phyloP scores from a whole-genome alignment of 2,329 filamentous ascomycete species.

The Rutstroemia sp. region DNA sequence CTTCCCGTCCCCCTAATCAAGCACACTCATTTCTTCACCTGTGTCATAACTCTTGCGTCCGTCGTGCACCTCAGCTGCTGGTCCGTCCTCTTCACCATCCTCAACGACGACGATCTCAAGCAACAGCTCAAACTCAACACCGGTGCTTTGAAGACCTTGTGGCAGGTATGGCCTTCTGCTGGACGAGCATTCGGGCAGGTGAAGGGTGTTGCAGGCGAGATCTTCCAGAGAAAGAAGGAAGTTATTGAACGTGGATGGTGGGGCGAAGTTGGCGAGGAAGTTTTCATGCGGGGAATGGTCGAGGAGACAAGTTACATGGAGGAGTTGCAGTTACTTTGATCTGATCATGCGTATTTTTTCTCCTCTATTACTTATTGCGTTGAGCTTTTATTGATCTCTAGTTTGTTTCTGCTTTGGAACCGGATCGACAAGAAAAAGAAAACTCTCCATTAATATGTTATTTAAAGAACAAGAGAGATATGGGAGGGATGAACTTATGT shows the following conservation, averaged over 20 bases:
- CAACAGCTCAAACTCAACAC: slow-evolving; percentile 72
- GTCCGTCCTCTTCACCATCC: slow-evolving; percentile 34
- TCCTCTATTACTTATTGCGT: neutral
- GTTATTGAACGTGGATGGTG: slow-evolving; percentile 25
- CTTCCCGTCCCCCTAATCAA: slow-evolving; percentile 64
- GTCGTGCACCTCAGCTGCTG: slow-evolving; percentile 79
- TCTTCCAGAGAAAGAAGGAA: slow-evolving; percentile 36
- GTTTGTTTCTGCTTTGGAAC: neutral
- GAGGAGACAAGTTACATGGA: slow-evolving; percentile 28
- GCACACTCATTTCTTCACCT: slow-evolving; percentile 81
- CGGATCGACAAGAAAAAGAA: too few species aligned
- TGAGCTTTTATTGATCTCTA: neutral
- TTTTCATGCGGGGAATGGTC: slow-evolving; percentile 26
- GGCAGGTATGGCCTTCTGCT: slow-evolving; percentile 26
- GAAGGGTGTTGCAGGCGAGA: slow-evolving; percentile 69
- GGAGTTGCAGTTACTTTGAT: slow-evolving; percentile 22
- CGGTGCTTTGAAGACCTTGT: slow-evolving; percentile 25
- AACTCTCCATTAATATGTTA: too few species aligned
- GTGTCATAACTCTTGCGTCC: slow-evolving; percentile 68
- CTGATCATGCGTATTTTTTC: neutral
- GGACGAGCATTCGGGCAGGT: slow-evolving; percentile 68
- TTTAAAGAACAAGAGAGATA: too few species aligned
- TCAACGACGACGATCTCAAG: slow-evolving; percentile 57
- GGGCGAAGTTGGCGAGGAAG: slow-evolving; percentile 24
- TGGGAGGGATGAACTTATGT: too few species aligned